Conservation (phyloP, 352 stramenopile genomes). For the Pythium vanterpoolii region DNA sequence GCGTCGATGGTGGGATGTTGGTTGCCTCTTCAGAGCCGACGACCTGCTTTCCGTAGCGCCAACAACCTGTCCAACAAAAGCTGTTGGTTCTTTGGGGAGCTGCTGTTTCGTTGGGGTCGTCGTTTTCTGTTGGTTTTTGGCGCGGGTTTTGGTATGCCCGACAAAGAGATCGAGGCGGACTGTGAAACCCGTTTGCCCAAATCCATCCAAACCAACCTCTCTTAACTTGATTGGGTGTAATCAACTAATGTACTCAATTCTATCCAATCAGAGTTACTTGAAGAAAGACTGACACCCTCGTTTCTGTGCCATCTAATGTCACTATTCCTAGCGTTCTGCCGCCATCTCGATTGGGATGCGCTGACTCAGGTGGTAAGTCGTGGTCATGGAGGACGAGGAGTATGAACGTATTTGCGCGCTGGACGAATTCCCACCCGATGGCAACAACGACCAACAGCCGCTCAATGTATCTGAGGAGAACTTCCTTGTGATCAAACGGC, state of each 20-base stretch:
- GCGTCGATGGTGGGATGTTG: not conserved
- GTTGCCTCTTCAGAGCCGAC: not conserved
- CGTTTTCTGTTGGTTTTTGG: slow-evolving; percentile 23
- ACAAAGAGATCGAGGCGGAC: not conserved
- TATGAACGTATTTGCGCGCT: slow-evolving; percentile 49
- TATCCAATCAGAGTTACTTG: slow-evolving; percentile 4
- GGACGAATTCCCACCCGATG: slow-evolving; percentile 24
- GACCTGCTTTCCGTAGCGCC: no score
- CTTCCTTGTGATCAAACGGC: slow-evolving; percentile 59
- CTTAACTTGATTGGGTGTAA: slow-evolving; percentile 5
- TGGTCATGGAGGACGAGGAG: slow-evolving; percentile 47
- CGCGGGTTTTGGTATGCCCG: slow-evolving; percentile 5
- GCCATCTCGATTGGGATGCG: not conserved
- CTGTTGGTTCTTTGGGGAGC: not conserved
- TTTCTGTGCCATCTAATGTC: slow-evolving; percentile 3
- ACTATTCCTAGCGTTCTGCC: slow-evolving; percentile 8
- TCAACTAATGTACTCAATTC: not conserved
- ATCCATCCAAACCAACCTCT: slow-evolving; percentile 15
- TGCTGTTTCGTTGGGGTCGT: slow-evolving; percentile 7
- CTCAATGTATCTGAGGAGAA: slow-evolving; percentile 47
- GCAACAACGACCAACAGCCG: not conserved
- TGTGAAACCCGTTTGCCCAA: slow-evolving; percentile 5
- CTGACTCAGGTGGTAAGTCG: not conserved
- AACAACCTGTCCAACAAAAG: not conserved
- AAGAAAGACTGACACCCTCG: not conserved